phyloP scores from a whole-genome alignment of 2,329 filamentous ascomycete genomes.

The Clonostachys rosea region DNA sequence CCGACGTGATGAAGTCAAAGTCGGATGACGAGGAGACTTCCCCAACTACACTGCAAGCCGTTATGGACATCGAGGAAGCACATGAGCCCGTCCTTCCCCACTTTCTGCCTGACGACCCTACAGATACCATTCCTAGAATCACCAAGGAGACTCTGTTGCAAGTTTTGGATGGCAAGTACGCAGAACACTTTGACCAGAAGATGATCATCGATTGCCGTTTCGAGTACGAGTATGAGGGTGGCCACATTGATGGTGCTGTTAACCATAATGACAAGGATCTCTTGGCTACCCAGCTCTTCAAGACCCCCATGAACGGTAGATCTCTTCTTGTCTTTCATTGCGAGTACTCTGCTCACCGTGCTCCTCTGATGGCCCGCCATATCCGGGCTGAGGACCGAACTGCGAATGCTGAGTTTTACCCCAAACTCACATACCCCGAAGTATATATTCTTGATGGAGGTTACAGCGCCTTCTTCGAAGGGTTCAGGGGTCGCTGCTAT shows the following conservation, averaged over 20 bases:
- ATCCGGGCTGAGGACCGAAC: conserved; percentile 85
- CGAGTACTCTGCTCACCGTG: conserved; percentile 96
- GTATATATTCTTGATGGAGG: conserved; percentile 96
- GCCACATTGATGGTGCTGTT: conserved; percentile 87
- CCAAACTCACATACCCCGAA: conserved; percentile 88
- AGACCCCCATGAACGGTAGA: conserved; percentile 58
- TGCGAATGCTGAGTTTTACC: conserved; percentile 81
- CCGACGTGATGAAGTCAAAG: conserved; percentile 80
- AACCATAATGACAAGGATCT: conserved; percentile 98
- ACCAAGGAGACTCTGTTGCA: conserved; percentile 75
- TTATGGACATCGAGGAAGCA: conserved; percentile 79
- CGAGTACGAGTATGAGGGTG: conserved; percentile 97
- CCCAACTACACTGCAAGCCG: conserved; percentile 54
- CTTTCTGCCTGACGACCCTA: conserved; percentile 74
- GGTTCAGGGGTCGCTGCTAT: conserved; percentile 76
- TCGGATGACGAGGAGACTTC: conserved; percentile 48
- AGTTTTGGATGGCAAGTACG: conserved; percentile 83
- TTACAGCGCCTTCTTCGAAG: conserved; percentile 86
- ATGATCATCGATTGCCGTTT: conserved; percentile 95
- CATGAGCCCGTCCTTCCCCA: conserved; percentile 75
- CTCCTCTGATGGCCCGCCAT: conserved; percentile 92
- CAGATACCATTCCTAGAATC: conserved; percentile 86
- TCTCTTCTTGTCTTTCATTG: conserved; percentile 92
- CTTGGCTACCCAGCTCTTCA: conserved; percentile 75
- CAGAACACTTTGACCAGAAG: conserved; percentile 70